phyloP scores from a whole-genome alignment of 495 filamentous ascomycete genomes.

The Tuber microsphaerosporum region DNA sequence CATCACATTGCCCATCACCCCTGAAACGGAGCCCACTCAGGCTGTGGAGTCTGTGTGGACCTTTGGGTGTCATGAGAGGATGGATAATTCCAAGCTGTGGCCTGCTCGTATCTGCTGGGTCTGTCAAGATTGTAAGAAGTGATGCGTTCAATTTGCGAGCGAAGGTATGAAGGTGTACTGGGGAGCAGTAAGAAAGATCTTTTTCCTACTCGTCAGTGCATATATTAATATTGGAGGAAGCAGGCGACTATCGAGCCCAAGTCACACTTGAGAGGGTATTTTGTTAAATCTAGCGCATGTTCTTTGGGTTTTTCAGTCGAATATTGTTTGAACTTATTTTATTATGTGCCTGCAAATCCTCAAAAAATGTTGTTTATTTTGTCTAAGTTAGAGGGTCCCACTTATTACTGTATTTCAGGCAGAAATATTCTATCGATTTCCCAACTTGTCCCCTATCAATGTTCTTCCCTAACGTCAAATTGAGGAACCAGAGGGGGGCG shows the following conservation, averaged over 20 bases:
- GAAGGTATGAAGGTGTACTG: neutral
- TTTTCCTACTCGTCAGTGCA: neutral
- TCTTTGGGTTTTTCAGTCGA: neutral
- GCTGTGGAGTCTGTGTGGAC: constrained; percentile 37
- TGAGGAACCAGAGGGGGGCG: neutral
- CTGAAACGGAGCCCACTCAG: constrained; percentile 6
- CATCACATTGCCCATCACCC: constrained; percentile 27
- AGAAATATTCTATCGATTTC: neutral
- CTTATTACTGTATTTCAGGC: neutral
- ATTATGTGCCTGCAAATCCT: neutral
- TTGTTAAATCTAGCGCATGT: neutral
- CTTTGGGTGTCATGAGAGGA: constrained; percentile 37
- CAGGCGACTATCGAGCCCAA: neutral
- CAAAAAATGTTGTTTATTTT: neutral
- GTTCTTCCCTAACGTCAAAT: neutral
- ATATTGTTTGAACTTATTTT: neutral
- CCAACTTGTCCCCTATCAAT: neutral
- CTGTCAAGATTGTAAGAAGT: constrained; percentile 36
- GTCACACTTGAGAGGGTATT: neutral
- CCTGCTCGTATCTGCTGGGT: constrained; percentile 40
- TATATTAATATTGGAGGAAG: neutral
- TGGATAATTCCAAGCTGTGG: constrained; percentile 36
- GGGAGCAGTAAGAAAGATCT: neutral
- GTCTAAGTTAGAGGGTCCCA: neutral
- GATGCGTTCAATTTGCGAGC: neutral